phyloP scores from a whole-genome alignment of 2,329 filamentous ascomycete species.

The Penicillium brevicompactum region DNA sequence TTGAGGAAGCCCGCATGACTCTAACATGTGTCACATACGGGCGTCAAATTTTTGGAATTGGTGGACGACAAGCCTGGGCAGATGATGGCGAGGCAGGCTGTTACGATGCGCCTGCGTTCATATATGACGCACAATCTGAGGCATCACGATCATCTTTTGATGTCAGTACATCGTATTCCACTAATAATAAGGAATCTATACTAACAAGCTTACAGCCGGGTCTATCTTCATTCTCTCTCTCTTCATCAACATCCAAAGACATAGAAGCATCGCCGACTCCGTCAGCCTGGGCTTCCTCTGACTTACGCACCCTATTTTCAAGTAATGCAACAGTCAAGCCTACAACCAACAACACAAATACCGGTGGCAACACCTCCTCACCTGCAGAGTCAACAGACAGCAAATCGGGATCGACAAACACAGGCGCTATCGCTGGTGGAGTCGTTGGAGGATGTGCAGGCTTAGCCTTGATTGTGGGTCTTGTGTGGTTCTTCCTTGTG shows the following conservation, averaged over 20 bases:
- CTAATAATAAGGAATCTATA: background rate
- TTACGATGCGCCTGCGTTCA: conserved; percentile 13
- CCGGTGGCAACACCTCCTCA: background rate
- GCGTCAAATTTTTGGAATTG: conserved; percentile 17
- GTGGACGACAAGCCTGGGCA: conserved; percentile 13
- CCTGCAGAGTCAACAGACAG: background rate
- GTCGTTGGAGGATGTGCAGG: conserved; percentile 16
- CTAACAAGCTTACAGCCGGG: conserved; percentile 1
- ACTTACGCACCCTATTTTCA: background rate
- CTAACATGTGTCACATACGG: conserved; percentile 13
- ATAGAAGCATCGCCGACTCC: conserved; percentile 11
- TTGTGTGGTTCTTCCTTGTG: conserved; percentile 1
- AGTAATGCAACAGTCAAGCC: background rate
- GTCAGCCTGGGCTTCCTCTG: background rate
- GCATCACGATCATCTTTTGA: conserved; percentile 6
- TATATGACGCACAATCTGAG: conserved; percentile 18
- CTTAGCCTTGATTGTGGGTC: conserved; percentile 2
- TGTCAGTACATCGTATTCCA: background rate
- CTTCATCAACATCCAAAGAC: conserved; percentile 5
- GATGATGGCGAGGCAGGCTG: conserved; percentile 8
- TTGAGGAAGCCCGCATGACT: conserved; percentile 14
- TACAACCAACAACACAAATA: background rate
- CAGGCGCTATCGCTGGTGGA: conserved; percentile 14
- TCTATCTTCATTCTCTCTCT: conserved; percentile 9
- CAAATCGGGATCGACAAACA: background rate